A percentile compares a stretch with the other conserved stretches of the same genome.
These are phyloP conservation scores for Trypanosoma melophagium DNA, from an alignment of 208 protist genomes.

Conservation along the genomic window DNA sequence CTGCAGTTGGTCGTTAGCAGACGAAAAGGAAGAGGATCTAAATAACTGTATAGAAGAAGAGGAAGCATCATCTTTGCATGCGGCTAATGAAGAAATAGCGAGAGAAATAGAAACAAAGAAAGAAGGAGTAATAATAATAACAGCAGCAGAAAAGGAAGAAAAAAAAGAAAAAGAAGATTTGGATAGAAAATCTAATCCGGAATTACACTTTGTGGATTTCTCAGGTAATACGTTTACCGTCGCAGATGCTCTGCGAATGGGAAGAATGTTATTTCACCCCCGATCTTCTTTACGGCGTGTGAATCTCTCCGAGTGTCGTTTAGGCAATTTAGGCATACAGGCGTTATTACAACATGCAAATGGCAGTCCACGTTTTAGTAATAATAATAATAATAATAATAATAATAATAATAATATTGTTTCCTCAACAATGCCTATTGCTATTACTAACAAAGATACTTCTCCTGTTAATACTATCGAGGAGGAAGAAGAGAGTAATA, in stretches of 20 bases:
- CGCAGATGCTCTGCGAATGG: slow-evolving; percentile 18
- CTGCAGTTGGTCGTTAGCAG: slow-evolving; percentile 10
- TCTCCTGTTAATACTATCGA: neutral
- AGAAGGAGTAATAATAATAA: slow-evolving; percentile 1
- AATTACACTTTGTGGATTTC: slow-evolving; percentile 35
- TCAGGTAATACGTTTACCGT: slow-evolving; percentile 27
- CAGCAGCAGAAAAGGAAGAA: neutral
- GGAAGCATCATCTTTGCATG: neutral
- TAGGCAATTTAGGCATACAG: slow-evolving; percentile 29
- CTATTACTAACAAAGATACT: no score
- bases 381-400: slow-evolving; percentile 1
- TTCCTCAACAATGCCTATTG: no score
- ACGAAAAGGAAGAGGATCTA: neutral
- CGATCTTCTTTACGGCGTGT: slow-evolving; percentile 26
- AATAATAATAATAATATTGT: neutral
- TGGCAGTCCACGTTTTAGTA: neutral
- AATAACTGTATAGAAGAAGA: no score
- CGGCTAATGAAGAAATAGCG: neutral
- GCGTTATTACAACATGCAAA: slow-evolving; percentile 4
- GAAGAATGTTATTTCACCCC: slow-evolving; percentile 30
- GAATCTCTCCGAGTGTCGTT: slow-evolving; percentile 29
- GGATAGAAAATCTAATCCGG: neutral
- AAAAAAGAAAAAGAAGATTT: neutral
- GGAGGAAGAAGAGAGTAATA: neutral
- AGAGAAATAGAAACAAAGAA: neutral